Evolutionary conservation across 2,329 filamentous ascomycete genomes (phyloP).

Genomic region (Aspergillus vadensis): DNA sequence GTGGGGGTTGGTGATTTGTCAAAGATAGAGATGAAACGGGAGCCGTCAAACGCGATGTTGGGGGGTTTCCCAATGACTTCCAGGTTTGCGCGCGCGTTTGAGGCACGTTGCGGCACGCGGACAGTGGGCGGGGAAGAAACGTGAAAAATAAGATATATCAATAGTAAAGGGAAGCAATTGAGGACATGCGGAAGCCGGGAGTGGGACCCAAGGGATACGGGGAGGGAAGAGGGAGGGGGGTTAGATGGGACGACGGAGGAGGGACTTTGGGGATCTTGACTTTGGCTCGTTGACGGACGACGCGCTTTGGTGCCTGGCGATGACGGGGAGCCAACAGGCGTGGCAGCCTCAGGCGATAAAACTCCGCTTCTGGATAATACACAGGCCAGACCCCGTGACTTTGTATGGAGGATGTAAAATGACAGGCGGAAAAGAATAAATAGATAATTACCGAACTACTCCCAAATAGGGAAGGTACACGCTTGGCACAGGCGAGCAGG

Average conservation of each 20-base stretch:
- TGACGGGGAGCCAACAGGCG: slow-evolving; percentile 1
- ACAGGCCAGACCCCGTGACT: too few relatives aligned
- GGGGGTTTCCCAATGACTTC: background rate
- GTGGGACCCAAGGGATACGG: slow-evolving; percentile 5
- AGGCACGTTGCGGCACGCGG: slow-evolving; percentile 4
- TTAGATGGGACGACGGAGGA: slow-evolving; percentile 12
- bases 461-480: too few relatives aligned
- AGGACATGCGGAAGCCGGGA: background rate
- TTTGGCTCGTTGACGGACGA: slow-evolving; percentile 19
- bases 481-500: too few relatives aligned
- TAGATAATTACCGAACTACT: too few relatives aligned
- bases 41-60: slow-evolving; percentile 17
- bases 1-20: slow-evolving; percentile 14
- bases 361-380: too few relatives aligned
- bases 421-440: background rate
- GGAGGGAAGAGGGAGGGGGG: slow-evolving; percentile 8
- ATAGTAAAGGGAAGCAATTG: background rate
- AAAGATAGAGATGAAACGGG: slow-evolving; percentile 10
- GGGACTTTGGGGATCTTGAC: background rate
- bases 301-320: slow-evolving; percentile 25
- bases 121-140: background rate
- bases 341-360: slow-evolving; percentile 12
- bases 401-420: background rate
- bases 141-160: background rate
- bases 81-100: slow-evolving; percentile 20